Evolutionary conservation across 2,329 filamentous ascomycete genomes (phyloP).

Genomic region (Ilyonectria robusta): DNA sequence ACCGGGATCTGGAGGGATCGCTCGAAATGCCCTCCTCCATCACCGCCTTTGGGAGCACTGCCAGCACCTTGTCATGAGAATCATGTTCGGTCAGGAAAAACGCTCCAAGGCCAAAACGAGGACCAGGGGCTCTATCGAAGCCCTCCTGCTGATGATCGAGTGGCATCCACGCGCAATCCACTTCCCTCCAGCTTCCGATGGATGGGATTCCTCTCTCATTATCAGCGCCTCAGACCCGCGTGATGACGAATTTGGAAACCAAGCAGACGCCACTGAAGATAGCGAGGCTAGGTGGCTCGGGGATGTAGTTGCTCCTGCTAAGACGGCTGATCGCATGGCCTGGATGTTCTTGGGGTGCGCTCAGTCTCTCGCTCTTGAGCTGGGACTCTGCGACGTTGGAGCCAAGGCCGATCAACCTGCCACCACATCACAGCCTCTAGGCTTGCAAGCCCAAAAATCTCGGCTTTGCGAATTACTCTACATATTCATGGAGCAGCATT

Average conservation of each 20-base stretch:
- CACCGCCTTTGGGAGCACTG: conserved; percentile 68
- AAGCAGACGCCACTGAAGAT: conserved; percentile 19
- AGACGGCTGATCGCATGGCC: conserved; percentile 68
- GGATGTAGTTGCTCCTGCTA: conserved; percentile 68
- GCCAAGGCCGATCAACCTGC: neutral
- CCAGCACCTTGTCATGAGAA: conserved; percentile 65
- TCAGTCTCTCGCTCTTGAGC: conserved; percentile 34
- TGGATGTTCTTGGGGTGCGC: conserved; percentile 68
- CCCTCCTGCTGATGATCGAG: conserved; percentile 67
- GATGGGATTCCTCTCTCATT: conserved; percentile 68
- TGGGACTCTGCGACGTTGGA: conserved; percentile 30
- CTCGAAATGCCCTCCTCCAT: conserved; percentile 67
- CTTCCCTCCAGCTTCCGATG: conserved; percentile 66
- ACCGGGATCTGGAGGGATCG: conserved; percentile 58
- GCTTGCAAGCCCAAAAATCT: conserved; percentile 8
- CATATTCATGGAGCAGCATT: conserved; percentile 35
- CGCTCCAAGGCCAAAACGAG: conserved; percentile 63
- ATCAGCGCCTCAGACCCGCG: conserved; percentile 56
- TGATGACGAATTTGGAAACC: conserved; percentile 35
- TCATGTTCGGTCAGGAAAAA: conserved; percentile 69
- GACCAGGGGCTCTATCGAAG: conserved; percentile 67
- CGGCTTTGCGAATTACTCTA: conserved; percentile 26
- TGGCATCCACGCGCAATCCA: conserved; percentile 70
- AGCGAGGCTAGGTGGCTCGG: conserved; percentile 58
- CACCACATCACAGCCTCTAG: neutral